Evolutionary conservation across 2,329 filamentous ascomycete species (phyloP).

Genomic region (Trichoderma sp.): DNA sequence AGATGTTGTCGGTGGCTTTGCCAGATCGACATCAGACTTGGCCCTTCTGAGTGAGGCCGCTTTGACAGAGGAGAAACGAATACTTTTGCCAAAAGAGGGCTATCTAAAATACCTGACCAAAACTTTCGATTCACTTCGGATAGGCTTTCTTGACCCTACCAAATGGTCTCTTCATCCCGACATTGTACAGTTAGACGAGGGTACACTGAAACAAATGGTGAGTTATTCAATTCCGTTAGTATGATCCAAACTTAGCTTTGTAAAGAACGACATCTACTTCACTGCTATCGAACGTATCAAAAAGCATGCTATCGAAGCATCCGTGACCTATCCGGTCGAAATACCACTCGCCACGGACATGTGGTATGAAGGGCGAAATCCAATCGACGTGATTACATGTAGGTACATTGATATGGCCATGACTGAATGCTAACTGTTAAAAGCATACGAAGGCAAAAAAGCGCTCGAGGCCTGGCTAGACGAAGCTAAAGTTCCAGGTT

Average conservation of each 20-base stretch:
- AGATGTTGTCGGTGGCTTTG: background rate
- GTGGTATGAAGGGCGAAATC: background rate
- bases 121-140: background rate
- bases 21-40: background rate
- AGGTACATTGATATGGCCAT: background rate
- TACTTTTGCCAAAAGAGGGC: background rate
- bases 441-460: background rate
- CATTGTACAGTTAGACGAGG: background rate
- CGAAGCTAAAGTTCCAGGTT: background rate
- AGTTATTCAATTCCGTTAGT: background rate
- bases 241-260: background rate
- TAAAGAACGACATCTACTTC: background rate
- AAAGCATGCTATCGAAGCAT: background rate
- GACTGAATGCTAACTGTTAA: background rate
- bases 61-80: background rate
- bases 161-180: background rate
- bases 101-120: background rate
- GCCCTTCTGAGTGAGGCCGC: background rate
- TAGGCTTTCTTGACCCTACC: background rate
- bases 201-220: background rate
- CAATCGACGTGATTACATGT: background rate
- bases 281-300: background rate
- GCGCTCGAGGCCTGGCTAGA: background rate
- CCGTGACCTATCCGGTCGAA: background rate
- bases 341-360: background rate